These are phyloP conservation scores for Picea engelmannii DNA, from an alignment of 83 land plant genomes.

Conservation along the genomic window DNA sequence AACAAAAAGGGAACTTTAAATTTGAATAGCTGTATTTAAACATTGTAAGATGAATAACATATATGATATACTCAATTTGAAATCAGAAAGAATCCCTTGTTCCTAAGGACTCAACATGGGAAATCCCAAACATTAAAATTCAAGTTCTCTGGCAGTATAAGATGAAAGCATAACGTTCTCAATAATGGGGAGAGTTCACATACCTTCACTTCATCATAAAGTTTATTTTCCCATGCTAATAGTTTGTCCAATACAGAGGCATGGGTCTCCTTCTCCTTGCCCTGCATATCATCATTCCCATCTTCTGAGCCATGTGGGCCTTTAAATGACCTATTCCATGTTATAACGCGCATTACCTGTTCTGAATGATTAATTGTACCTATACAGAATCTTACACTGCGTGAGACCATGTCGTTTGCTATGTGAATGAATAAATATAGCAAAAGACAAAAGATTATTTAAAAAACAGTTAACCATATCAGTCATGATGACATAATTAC, in stretches of 20 bases:
- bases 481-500: no score
- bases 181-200: no score
- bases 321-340: constrained; percentile 74
- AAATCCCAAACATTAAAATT: not conserved
- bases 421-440: not conserved
- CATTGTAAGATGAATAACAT: no score
- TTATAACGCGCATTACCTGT: constrained; percentile 68
- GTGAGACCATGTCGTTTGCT: not conserved
- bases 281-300: constrained; percentile 33
- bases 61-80: not conserved
- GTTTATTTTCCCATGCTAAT: constrained; percentile 96
- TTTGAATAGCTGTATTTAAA: no score
- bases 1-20: no score
- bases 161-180: not conserved
- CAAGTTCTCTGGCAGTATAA: not conserved
- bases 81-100: not conserved
- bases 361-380: constrained; percentile 75
- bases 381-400: constrained; percentile 12
- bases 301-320: constrained; percentile 24
- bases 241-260: constrained; percentile 85
- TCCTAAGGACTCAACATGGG: not conserved
- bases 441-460: no score
- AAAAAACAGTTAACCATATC: no score
- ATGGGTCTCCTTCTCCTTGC: constrained; percentile 64
- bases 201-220: constrained; percentile 97